Percentiles rank a stretch among this genome's conserved stretches.
Evolutionary conservation across 176 grass and related monocot genomes (phyloP).

Genomic region (Eleusine indica): DNA sequence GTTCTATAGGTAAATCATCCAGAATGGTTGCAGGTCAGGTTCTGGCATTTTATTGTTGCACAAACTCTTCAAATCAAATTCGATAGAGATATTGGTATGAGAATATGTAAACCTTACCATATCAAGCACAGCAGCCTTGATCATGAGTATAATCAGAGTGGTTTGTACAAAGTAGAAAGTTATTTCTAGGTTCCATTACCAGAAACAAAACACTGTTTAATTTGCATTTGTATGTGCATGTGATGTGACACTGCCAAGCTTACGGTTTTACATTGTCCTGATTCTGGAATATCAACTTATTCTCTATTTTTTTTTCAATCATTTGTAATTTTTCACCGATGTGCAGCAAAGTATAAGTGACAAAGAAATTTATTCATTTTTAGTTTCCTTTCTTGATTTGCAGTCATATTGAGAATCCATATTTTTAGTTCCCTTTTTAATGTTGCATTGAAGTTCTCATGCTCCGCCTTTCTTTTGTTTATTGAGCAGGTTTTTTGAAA

Average conservation of each 20-base stretch:
- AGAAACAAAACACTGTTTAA: background rate
- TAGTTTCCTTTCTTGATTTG: conserved; percentile 16
- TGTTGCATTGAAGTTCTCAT: background rate
- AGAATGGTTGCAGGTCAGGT: background rate
- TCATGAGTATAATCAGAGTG: background rate
- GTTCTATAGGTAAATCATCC: background rate
- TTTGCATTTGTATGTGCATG: background rate
- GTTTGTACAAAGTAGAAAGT: background rate
- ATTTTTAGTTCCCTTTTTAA: background rate
- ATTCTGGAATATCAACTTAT: background rate
- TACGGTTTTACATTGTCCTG: background rate
- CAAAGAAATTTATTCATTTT: background rate
- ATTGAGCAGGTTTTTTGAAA: conserved; percentile 26
- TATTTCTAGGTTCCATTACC: background rate
- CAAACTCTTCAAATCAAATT: background rate
- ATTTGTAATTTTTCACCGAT: conserved; percentile 8
- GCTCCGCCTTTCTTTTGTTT: background rate
- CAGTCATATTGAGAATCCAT: background rate
- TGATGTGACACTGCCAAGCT: background rate
- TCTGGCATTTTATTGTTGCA: background rate
- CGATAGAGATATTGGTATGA: background rate
- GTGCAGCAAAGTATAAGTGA: background rate
- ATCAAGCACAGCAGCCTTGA: background rate
- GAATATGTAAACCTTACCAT: background rate
- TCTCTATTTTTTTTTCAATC: background rate